Conservation (phyloP, 2,329 filamentous ascomycete genomes). For the Cladosporium colombiae region DNA sequence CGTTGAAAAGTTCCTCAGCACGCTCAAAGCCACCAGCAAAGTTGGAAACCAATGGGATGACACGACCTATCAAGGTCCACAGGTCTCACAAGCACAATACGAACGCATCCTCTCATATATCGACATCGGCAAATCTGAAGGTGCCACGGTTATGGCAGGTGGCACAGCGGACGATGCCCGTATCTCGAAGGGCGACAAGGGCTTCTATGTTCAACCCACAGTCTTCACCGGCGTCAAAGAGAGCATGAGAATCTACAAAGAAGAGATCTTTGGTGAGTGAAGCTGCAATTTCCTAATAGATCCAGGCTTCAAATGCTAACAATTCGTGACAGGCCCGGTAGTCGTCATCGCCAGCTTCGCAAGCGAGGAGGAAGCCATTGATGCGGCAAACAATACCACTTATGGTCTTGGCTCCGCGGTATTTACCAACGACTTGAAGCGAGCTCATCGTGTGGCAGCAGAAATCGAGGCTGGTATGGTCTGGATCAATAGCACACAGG, state of each 20-base stretch:
- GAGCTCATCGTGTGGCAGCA: slow-evolving; percentile 43
- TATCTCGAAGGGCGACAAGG: slow-evolving; percentile 17
- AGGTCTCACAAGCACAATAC: slow-evolving; percentile 66
- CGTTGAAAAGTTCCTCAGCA: slow-evolving; percentile 58
- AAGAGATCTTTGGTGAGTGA: slow-evolving; percentile 43
- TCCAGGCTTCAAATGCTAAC: neutral
- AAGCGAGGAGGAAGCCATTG: slow-evolving; percentile 43
- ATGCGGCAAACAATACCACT: slow-evolving; percentile 43
- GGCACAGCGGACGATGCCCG: slow-evolving; percentile 21
- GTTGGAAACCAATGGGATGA: slow-evolving; percentile 68
- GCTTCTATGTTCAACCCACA: slow-evolving; percentile 22
- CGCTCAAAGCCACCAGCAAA: slow-evolving; percentile 58
- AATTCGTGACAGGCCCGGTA: slow-evolving; percentile 35
- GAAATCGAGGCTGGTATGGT: slow-evolving; percentile 48
- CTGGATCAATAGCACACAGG: slow-evolving; percentile 48
- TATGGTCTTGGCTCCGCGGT: slow-evolving; percentile 47
- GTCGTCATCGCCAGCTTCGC: slow-evolving; percentile 44
- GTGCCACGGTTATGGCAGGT: slow-evolving; percentile 22
- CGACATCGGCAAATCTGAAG: slow-evolving; percentile 41
- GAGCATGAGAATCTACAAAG: slow-evolving; percentile 46
- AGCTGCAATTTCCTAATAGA: neutral
- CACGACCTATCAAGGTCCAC: slow-evolving; percentile 68
- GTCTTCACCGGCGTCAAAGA: slow-evolving; percentile 33
- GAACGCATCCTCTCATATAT: slow-evolving; percentile 67
- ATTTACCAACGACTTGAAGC: slow-evolving; percentile 44